A percentile compares a stretch with the other conserved stretches of the same genome.
Evolutionary conservation across 345 rosid species (phyloP).

Genomic region (Limnanthes douglasii): DNA sequence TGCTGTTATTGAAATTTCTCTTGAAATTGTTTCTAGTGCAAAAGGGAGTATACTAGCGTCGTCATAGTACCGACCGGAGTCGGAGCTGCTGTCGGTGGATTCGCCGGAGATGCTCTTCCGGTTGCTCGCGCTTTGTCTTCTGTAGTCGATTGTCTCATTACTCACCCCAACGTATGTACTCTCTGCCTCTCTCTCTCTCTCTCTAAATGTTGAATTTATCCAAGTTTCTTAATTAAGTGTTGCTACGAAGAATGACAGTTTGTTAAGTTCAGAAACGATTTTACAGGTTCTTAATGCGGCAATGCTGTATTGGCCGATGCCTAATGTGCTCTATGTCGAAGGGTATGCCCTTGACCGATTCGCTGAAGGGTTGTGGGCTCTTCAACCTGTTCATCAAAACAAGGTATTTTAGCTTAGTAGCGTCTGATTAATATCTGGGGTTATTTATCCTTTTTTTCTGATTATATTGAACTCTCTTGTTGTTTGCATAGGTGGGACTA

Average conservation of each 20-base stretch:
- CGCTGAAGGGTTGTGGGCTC: conserved; percentile 43
- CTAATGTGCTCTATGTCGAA: conserved; percentile 44
- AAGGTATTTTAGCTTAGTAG: conserved; percentile 14
- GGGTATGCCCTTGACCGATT: conserved; percentile 53
- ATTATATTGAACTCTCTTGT: conserved; percentile 3
- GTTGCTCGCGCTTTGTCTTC: conserved; percentile 43
- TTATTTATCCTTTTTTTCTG: background rate
- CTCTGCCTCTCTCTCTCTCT: background rate
- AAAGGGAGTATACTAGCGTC: conserved; percentile 44
- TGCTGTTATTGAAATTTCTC: background rate
- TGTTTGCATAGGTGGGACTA: conserved; percentile 37
- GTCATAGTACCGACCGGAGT: conserved; percentile 54
- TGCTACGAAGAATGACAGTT: too few relatives aligned
- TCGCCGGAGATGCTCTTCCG: conserved; percentile 50
- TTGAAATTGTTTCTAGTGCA: conserved; percentile 11
- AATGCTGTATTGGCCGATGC: conserved; percentile 52
- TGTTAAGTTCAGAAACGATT: too few relatives aligned
- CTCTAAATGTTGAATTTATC: too few relatives aligned
- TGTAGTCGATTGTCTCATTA: conserved; percentile 50
- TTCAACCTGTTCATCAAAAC: conserved; percentile 47
- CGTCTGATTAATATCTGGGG: background rate
- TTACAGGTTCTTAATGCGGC: conserved; percentile 54
- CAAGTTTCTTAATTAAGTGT: too few relatives aligned
- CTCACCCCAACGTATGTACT: conserved; percentile 42
- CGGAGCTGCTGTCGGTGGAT: conserved; percentile 48